Percentiles rank a stretch among this genome's conserved stretches.
These are phyloP conservation scores for Zygnema cylindricum DNA, from an alignment of 139 green algal species.

Conservation along the genomic window DNA sequence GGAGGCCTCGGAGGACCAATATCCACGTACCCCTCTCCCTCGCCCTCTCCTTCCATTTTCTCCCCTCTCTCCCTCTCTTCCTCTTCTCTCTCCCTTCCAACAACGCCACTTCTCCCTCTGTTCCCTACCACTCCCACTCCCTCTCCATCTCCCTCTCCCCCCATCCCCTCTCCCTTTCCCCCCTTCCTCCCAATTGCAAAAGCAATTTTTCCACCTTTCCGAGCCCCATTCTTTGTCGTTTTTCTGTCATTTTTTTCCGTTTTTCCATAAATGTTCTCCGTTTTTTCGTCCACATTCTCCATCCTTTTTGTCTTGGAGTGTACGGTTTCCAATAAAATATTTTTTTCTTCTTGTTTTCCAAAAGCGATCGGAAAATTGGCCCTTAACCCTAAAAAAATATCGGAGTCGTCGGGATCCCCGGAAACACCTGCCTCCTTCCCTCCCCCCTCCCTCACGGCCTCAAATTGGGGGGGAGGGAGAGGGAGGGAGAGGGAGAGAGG, in stretches of 20 bases:
- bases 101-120: not conserved
- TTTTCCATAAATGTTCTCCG: not conserved
- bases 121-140: not conserved
- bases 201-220: not conserved
- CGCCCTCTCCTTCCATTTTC: slow-evolving; percentile 13
- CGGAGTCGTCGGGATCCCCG: slow-evolving; percentile 53
- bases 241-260: not conserved
- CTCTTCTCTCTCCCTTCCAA: not conserved
- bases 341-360: slow-evolving; percentile 49
- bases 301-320: slow-evolving; percentile 33
- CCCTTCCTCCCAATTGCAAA: not conserved
- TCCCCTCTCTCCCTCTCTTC: slow-evolving; percentile 2
- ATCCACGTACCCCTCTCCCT: not conserved
- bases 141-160: not conserved
- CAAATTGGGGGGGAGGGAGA: not conserved
- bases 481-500: not conserved
- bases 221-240: not conserved
- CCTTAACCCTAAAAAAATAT: slow-evolving; percentile 28
- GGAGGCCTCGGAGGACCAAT: not conserved
- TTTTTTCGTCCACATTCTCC: not conserved
- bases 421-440: not conserved
- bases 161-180: slow-evolving; percentile 27
- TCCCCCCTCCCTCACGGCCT: not conserved
- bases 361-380: slow-evolving; percentile 42
- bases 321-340: slow-evolving; percentile 23